These are phyloP conservation scores for Pyrus communis DNA, from an alignment of 306 rosid genomes.

Conservation along the genomic window DNA sequence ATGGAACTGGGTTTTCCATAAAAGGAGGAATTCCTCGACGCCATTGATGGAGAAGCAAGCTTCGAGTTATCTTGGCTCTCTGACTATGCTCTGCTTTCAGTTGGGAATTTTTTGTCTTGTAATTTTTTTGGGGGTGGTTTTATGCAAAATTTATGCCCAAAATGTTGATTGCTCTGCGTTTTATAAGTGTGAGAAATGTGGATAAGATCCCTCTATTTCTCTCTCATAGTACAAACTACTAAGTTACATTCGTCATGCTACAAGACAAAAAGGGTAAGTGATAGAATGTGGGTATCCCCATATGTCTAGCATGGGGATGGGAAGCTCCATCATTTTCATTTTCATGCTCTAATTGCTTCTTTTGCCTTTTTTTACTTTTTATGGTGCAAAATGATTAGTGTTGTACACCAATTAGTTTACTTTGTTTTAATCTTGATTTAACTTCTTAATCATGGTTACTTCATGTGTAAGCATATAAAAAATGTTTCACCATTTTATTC, in stretches of 20 bases:
- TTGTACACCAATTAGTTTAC: neutral
- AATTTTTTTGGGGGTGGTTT: neutral
- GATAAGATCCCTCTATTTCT: constrained; percentile 20
- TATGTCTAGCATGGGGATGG: constrained; percentile 14
- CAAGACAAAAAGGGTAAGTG: neutral
- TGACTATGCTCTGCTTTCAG: neutral
- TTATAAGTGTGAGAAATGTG: constrained; percentile 22
- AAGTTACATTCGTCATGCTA: neutral
- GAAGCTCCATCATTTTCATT: neutral
- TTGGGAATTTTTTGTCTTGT: neutral
- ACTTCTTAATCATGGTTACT: neutral
- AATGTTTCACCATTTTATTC: too few relatives aligned
- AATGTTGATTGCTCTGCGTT: constrained; percentile 4
- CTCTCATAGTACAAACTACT: constrained; percentile 26
- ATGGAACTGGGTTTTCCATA: constrained; percentile 34
- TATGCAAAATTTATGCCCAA: neutral
- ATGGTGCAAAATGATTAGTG: neutral
- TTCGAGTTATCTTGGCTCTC: neutral
- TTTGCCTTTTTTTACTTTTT: neutral
- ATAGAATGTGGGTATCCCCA: constrained; percentile 19
- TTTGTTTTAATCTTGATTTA: neutral
- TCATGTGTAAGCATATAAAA: neutral
- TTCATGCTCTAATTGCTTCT: neutral
- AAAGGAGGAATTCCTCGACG: constrained; percentile 45
- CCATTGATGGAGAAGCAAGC: constrained; percentile 41